A percentile compares a stretch with the other conserved stretches of the same genome.
These are phyloP conservation scores for Spiraea crenata DNA, from an alignment of 331 rosid species.

Conservation along the genomic window DNA sequence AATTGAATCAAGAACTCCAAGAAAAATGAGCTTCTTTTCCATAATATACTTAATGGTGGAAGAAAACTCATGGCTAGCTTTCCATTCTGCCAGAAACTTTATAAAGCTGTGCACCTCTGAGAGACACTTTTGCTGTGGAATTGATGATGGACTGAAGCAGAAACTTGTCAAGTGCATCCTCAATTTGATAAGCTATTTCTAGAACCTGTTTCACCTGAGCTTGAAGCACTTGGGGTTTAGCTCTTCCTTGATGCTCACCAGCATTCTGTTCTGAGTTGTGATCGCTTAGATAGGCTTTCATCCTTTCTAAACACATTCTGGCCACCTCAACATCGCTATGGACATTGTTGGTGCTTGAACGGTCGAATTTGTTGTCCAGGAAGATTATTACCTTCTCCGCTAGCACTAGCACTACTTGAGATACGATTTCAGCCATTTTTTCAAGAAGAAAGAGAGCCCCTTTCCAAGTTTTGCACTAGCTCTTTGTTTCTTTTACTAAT, in stretches of 20 bases:
- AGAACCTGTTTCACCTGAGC: background rate
- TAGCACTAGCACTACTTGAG: background rate
- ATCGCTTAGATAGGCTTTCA: background rate
- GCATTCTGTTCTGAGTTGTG: background rate
- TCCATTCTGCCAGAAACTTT: background rate
- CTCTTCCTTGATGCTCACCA: no score
- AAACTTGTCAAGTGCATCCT: background rate
- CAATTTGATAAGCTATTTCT: slow-evolving; percentile 12
- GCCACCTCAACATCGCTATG: background rate
- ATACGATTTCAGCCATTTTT: slow-evolving; percentile 4
- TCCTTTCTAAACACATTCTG: background rate
- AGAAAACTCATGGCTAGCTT: background rate
- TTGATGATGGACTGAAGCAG: slow-evolving; percentile 5
- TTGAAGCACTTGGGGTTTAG: background rate
- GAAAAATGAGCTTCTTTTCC: accelerated
- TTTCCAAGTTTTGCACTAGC: background rate
- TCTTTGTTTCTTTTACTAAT: no score
- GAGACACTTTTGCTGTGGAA: background rate
- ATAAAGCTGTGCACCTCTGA: background rate
- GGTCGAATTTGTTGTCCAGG: background rate
- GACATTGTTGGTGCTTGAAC: background rate
- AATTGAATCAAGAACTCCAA: background rate
- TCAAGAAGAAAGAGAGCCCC: background rate
- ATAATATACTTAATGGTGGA: background rate
- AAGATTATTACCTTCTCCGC: background rate